Conservation (phyloP, 257 asterid genomes). For the Solanum rostratum region DNA sequence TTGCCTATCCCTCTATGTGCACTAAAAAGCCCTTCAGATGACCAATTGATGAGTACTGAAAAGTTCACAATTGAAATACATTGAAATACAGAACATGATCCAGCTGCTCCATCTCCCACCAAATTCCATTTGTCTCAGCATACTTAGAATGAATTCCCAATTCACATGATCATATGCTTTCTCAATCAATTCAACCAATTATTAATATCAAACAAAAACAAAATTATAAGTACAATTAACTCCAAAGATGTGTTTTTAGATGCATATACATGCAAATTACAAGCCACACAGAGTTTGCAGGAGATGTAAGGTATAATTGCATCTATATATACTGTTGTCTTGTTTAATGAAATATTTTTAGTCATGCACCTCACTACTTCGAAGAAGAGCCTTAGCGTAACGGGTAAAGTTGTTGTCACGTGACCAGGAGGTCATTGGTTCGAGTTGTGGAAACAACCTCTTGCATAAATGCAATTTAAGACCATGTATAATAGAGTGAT, state of each 20-base stretch:
- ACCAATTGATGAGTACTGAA: too few species aligned
- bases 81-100: too few species aligned
- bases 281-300: background rate
- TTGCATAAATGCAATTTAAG: background rate
- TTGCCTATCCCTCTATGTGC: too few species aligned
- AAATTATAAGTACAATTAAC: background rate
- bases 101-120: too few species aligned
- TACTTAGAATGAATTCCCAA: too few species aligned
- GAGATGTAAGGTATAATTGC: background rate
- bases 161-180: background rate
- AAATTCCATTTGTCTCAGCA: too few species aligned
- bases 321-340: background rate
- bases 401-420: background rate
- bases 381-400: background rate
- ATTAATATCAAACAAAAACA: background rate
- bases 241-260: background rate
- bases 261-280: background rate
- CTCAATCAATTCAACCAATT: background rate
- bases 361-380: background rate
- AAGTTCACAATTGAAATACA: too few species aligned
- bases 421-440: background rate
- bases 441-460: background rate
- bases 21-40: too few species aligned
- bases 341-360: background rate
- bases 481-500: too few species aligned